Percentiles rank a stretch among this genome's conserved stretches.
phyloP scores from a whole-genome alignment of 768 basidiomycete genomes.

The Auricularia auricula-judae region DNA sequence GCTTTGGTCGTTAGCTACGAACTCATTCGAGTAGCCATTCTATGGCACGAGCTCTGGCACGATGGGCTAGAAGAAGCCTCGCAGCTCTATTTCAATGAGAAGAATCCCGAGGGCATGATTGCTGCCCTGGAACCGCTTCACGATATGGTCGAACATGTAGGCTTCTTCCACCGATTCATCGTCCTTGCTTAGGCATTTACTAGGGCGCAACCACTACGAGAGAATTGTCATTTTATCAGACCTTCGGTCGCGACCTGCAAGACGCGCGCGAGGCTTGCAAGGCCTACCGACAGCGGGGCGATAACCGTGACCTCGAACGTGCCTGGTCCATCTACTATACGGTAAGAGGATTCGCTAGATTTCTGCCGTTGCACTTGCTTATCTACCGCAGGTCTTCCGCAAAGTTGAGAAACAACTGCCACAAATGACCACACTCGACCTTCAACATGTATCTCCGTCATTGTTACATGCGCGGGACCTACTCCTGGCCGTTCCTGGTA shows the following conservation, averaged over 20 bases:
- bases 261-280: constrained; percentile 32
- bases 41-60: constrained; percentile 42
- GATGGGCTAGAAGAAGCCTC: constrained; percentile 40
- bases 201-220: constrained; percentile 36
- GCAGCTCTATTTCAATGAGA: constrained; percentile 35
- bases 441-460: constrained; percentile 38
- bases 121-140: constrained; percentile 34
- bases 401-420: constrained; percentile 34
- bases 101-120: constrained; percentile 37
- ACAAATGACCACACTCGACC: constrained; percentile 31
- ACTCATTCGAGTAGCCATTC: constrained; percentile 36
- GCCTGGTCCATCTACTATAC: constrained; percentile 43
- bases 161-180: background rate
- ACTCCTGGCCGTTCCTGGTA: constrained; percentile 72
- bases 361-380: background rate
- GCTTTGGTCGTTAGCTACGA: constrained; percentile 35
- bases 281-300: constrained; percentile 28
- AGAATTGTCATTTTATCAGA: constrained; percentile 36
- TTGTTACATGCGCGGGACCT: constrained; percentile 32
- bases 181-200: background rate
- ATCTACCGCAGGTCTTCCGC: constrained; percentile 26
- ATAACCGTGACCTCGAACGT: constrained; percentile 33
- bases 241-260: constrained; percentile 31
- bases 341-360: constrained; percentile 9
- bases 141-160: constrained; percentile 31